phyloP scores from a whole-genome alignment of 768 basidiomycete species.

The Phanerochaete carnosa region DNA sequence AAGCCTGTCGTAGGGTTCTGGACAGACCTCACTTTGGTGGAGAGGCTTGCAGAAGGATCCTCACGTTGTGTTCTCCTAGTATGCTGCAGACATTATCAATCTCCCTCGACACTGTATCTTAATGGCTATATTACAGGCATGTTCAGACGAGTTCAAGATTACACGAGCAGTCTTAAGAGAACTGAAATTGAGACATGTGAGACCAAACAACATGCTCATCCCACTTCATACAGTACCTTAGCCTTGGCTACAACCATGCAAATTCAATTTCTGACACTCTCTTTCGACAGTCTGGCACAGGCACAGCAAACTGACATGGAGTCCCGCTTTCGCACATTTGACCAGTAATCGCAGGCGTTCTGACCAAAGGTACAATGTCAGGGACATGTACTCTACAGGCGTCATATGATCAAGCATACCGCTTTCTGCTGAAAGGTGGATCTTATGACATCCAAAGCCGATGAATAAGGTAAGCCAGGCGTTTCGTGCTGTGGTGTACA shows the following conservation, averaged over 20 bases:
- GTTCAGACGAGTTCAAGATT: conserved; percentile 43
- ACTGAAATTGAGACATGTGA: conserved; percentile 40
- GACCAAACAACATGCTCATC: conserved; percentile 41
- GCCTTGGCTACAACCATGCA: neutral
- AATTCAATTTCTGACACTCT: conserved; percentile 13
- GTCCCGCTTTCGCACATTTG: neutral
- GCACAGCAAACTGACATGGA: neutral
- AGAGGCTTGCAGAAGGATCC: conserved; percentile 39
- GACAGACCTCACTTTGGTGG: conserved; percentile 33
- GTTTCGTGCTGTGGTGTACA: neutral
- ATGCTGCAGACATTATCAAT: neutral
- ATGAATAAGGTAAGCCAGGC: conserved; percentile 38
- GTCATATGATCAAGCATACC: conserved; percentile 39
- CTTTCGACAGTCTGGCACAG: conserved; percentile 15
- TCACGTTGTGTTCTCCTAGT: conserved; percentile 32
- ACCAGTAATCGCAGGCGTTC: neutral
- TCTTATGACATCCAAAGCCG: conserved; percentile 41
- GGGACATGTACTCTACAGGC: conserved; percentile 35
- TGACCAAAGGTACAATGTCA: conserved; percentile 37
- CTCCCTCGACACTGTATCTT: neutral
- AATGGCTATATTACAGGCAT: conserved; percentile 29
- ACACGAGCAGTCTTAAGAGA: conserved; percentile 48
- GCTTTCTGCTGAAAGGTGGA: conserved; percentile 48
- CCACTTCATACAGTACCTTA: conserved; percentile 49
- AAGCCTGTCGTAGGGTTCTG: conserved; percentile 19